Conservation (phyloP, 2,329 filamentous ascomycete species). For the Aureobasidium namibiae region DNA sequence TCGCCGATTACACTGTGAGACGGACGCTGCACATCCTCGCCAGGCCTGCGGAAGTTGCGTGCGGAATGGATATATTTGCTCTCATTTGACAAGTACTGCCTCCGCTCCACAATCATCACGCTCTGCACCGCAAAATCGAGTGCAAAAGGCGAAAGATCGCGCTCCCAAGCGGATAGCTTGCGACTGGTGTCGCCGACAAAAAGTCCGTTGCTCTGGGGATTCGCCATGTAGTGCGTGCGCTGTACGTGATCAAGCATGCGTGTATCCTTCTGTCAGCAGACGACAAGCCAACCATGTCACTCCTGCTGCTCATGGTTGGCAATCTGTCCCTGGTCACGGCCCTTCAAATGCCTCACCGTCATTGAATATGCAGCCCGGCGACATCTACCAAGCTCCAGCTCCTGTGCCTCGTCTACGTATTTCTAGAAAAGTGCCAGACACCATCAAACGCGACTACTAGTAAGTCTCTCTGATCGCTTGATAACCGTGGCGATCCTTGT, state of each 20-base stretch:
- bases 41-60: conserved; percentile 2
- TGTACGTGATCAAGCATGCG: not conserved
- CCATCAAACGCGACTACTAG: not conserved
- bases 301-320: not conserved
- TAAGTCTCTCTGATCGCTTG: not conserved
- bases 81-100: not conserved
- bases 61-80: conserved; percentile 5
- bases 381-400: not conserved
- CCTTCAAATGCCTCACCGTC: not conserved
- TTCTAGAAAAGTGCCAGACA: not conserved
- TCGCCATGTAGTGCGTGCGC: not conserved
- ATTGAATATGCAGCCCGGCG: not conserved
- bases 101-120: not conserved
- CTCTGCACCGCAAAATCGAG: not conserved
- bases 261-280: not conserved
- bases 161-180: not conserved
- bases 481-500: not conserved
- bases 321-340: not conserved
- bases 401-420: not conserved
- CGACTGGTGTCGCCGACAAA: conserved; percentile 4
- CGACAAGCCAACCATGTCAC: not conserved
- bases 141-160: not conserved
- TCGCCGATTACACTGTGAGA: conserved; percentile 3
- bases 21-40: not conserved
- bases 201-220: conserved; percentile 1